Percentiles rank a stretch among this genome's conserved stretches.
Evolutionary conservation across 2,329 filamentous ascomycete species (phyloP).

Genomic region (Paradendryphiella salina): DNA sequence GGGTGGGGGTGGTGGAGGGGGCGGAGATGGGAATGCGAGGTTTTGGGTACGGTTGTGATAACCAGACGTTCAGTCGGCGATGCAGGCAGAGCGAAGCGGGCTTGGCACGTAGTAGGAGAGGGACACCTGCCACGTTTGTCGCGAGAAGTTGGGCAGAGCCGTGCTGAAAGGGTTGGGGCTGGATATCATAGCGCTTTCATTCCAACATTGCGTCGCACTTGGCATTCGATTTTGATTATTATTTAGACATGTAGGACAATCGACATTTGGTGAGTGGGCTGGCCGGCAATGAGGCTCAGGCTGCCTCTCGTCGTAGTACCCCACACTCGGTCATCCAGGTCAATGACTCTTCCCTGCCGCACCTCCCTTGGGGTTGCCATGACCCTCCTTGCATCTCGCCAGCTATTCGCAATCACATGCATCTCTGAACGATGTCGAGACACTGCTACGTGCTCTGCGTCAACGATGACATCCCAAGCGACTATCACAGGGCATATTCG

Average conservation of each 20-base stretch:
- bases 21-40: conserved; percentile 14
- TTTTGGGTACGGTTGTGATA: conserved; percentile 26
- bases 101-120: conserved; percentile 13
- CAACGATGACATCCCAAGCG: background rate
- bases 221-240: too few species aligned
- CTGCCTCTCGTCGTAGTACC: conserved; percentile 1
- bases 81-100: conserved; percentile 14
- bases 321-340: background rate
- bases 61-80: conserved; percentile 16
- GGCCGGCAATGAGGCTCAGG: background rate
- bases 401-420: background rate
- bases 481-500: background rate
- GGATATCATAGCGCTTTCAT: background rate
- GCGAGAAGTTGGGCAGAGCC: background rate
- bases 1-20: conserved; percentile 23
- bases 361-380: background rate
- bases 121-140: conserved; percentile 11
- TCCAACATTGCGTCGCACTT: background rate
- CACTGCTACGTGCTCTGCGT: background rate
- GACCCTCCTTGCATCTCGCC: background rate
- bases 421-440: background rate
- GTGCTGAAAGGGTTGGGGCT: background rate
- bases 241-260: too few species aligned
- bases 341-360: background rate
- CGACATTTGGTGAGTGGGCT: too few species aligned